Conservation (phyloP, 345 rosid genomes). For the Eucalyptus pumila region DNA sequence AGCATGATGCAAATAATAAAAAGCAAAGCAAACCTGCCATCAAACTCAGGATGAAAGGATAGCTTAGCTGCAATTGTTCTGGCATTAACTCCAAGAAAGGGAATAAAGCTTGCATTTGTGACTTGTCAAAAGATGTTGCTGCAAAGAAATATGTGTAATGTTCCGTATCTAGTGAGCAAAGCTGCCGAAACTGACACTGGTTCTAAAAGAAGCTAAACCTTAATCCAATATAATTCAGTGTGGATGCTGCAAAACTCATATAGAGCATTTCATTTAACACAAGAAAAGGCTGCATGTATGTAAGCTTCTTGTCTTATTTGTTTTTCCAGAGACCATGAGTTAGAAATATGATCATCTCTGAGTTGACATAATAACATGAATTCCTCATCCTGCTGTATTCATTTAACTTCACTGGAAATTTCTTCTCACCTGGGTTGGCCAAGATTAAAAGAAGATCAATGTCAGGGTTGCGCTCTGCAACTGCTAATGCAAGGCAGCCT, state of each 20-base stretch:
- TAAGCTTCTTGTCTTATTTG: not conserved
- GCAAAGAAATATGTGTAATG: conserved; percentile 4
- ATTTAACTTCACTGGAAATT: not conserved
- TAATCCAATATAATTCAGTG: not conserved
- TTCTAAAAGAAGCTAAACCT: not conserved
- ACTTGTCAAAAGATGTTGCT: conserved; percentile 66
- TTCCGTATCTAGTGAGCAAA: not conserved
- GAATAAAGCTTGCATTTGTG: conserved; percentile 38
- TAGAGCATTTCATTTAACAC: not conserved
- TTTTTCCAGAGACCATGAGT: not conserved
- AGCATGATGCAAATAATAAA: not conserved
- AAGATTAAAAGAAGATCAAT: conserved; percentile 59
- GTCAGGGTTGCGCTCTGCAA: conserved; percentile 56
- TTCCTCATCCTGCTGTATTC: not conserved
- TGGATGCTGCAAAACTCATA: not conserved
- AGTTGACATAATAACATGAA: not conserved
- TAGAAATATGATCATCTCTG: not conserved
- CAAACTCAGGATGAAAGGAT: conserved; percentile 17
- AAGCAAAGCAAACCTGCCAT: conserved; percentile 32
- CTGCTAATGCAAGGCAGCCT: conserved; percentile 64
- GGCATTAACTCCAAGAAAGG: conserved; percentile 46
- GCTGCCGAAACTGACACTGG: not conserved
- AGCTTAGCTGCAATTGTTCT: conserved; percentile 4
- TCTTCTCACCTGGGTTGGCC: conserved; percentile 56
- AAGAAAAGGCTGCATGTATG: not conserved